Conservation (phyloP, 495 filamentous ascomycete species). For the Cercophora sp. region DNA sequence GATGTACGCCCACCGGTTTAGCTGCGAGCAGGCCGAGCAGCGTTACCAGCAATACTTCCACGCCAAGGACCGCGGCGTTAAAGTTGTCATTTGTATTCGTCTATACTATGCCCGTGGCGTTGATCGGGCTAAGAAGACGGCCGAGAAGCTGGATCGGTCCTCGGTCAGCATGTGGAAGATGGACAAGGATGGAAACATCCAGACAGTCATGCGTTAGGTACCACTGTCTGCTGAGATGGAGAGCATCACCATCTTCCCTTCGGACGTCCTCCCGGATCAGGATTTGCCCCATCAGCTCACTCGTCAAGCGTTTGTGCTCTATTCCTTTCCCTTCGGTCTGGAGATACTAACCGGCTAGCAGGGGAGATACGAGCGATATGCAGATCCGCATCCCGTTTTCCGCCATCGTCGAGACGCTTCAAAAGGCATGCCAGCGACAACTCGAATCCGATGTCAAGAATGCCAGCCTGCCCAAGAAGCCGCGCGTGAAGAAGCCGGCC, state of each 20-base stretch:
- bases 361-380: background rate
- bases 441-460: background rate
- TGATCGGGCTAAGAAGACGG: background rate
- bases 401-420: background rate
- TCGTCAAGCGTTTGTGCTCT: background rate
- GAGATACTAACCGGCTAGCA: background rate
- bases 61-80: background rate
- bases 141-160: background rate
- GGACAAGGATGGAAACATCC: background rate
- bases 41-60: background rate
- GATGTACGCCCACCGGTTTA: background rate
- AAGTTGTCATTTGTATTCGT: background rate
- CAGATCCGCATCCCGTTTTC: background rate
- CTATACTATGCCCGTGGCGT: background rate
- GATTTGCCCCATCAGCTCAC: background rate
- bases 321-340: background rate
- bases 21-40: background rate
- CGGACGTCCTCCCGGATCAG: background rate
- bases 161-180: background rate
- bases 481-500: background rate
- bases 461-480: background rate
- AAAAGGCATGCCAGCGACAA: background rate
- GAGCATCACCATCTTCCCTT: background rate
- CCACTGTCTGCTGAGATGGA: background rate
- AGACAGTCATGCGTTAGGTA: background rate